phyloP scores from a whole-genome alignment of 163 green algal species.

The Volvox carteri region DNA sequence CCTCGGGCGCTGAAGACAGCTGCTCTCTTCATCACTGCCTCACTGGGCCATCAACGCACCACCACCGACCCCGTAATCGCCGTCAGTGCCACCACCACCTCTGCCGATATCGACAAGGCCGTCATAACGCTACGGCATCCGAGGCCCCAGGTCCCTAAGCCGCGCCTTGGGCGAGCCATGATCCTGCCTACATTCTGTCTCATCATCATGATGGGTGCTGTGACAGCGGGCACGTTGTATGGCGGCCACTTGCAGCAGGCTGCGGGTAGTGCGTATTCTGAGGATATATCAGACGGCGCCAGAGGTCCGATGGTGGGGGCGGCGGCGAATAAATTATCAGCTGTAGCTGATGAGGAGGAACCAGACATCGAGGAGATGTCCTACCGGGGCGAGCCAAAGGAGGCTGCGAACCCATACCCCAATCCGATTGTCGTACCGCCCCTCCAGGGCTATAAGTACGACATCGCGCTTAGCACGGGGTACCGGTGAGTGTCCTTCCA shows the following conservation, averaged over 20 bases:
- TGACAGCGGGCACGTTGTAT: not conserved
- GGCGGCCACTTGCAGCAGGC: not conserved
- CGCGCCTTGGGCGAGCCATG: not conserved
- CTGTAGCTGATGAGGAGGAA: not conserved
- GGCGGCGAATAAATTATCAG: not conserved
- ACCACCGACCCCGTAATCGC: no score
- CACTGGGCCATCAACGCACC: no score
- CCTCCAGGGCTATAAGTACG: constrained; percentile 9
- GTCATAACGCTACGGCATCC: no score
- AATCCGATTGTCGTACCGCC: constrained; percentile 24
- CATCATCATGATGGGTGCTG: not conserved
- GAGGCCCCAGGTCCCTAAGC: no score
- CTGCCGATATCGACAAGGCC: no score
- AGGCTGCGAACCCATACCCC: not conserved
- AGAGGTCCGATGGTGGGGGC: not conserved
- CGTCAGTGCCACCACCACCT: no score
- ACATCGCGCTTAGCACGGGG: constrained; percentile 23
- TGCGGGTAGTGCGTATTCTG: not conserved
- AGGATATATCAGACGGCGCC: not conserved
- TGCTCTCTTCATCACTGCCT: no score
- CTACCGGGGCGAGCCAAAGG: not conserved
- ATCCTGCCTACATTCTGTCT: not conserved
- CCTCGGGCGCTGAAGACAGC: no score
- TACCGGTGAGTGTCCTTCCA: constrained; percentile 17
- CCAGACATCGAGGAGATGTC: not conserved